Evolutionary conservation across 108 stramenopile genomes (phyloP).

Genomic region (Mayamaea pseudoterrestris): DNA sequence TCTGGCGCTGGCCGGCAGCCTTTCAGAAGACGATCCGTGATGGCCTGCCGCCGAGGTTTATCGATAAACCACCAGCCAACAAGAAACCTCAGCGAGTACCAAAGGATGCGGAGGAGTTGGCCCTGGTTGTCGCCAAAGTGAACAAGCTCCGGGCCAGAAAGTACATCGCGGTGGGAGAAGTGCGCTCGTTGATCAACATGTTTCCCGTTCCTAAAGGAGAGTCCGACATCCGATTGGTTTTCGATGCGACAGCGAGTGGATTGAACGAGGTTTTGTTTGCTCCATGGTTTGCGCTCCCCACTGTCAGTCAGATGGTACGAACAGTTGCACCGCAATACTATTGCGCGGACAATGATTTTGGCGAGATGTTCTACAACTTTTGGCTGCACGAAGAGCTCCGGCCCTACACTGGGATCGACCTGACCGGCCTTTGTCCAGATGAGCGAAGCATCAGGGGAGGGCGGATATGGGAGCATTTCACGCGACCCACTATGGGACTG

Average conservation of each 20-base stretch:
- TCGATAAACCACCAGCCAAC: no score
- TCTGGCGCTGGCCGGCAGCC: constrained; percentile 21
- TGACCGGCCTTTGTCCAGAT: constrained; percentile 18
- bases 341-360: constrained; percentile 21
- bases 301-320: constrained; percentile 12
- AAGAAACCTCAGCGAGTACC: neutral
- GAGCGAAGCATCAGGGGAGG: constrained; percentile 10
- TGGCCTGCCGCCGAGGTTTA: no score
- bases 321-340: constrained; percentile 5
- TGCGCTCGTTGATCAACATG: no score
- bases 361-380: constrained; percentile 35
- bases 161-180: no score
- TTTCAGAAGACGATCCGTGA: no score
- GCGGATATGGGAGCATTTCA: no score
- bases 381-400: constrained; percentile 5
- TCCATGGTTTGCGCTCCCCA: constrained; percentile 24
- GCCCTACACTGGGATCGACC: no score
- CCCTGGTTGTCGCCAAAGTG: neutral
- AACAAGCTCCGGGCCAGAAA: neutral
- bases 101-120: no score
- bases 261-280: constrained; percentile 19
- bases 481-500: no score
- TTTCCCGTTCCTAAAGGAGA: constrained; percentile 27
- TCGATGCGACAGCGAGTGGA: constrained; percentile 23
- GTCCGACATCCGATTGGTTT: constrained; percentile 32